Base-by-base conservation (phyloP, 1,139 yeast species). In the Blastobotrys niveus region DNA sequence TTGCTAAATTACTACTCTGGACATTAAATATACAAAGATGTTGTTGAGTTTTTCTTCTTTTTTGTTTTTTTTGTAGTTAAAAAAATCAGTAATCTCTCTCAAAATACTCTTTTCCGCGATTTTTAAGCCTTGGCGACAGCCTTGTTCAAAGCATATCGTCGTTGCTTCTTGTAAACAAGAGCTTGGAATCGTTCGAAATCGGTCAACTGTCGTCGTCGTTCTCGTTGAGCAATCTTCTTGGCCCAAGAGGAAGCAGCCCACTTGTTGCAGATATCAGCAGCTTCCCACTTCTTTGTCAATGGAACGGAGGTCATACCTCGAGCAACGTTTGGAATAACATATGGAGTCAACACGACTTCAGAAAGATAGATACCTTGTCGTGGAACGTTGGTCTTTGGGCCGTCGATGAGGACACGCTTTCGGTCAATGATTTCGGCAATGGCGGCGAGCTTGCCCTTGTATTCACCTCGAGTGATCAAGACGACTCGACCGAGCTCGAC, bases 171-270 rank as follows among this genome's bases (percentile, higher is more conserved):
- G 73, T 87, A 82, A 63, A 87, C 93, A 72, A 85, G 71, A 64
- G 89, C 98, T 80, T 91, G 96, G 96, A 91, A 91, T 82, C 99
- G 89, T 80, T 91, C 96, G 67, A 91, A 91, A 76, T 91, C 99
- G 63, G 91, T 70, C 71, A 93, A 83, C 69, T 82, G 76, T 65
- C 93, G 73, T 80, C 98, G 86, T 74, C 82, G 87, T 74, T 84
- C 81, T 74, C 84, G 87, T 73, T 85, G 82, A 68, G 94, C 96
- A 67, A 91, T 82, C 80, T 87, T 88, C 85, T 91, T 86, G 68
- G 97, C 96, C 96, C 96, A 88, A 50, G 95, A 70, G 60, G 97
- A 77, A 64, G 84, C 77, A 62, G 84, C 80, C 97, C 97, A 91
- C 75, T 89, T 85, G 68, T 80, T 77, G 63, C 80, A 83, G 62